Base-by-base conservation (phyloP, 352 stramenopile species). In the Phytophthora boehmeriae region DNA sequence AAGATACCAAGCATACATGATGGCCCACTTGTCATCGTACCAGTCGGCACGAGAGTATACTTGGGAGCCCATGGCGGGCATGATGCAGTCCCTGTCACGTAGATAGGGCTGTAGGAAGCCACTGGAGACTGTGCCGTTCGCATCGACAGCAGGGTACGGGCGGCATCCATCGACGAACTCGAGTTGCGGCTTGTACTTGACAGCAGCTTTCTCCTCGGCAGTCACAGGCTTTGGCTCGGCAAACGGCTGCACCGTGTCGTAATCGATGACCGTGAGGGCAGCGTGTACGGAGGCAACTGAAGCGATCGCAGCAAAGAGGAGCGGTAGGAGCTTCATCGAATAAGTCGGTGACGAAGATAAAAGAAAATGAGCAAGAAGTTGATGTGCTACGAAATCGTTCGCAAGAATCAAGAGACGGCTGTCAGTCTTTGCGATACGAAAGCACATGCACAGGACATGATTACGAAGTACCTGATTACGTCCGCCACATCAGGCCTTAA, bases 1-100 rank as follows among this genome's bases (percentile, higher is more conserved):
- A 58, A 78, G 76, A 61, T 76, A 80, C 51, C 52, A 68, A n/a
- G 59, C 38, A 52, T 58, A 68, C 59, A 68, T 68, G 28, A 54
- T 67, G 14, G 52, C 72, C 54, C 55, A 75, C 20, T 61, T 55
- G 36, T 56, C 54, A 14, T 67, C 54, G 49, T 66, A 70, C 45
- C 32, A 47, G 11, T 27, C 46, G 11, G 66, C 56, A 10, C 66
- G 62, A 14, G 61, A 51, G 30, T 75, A 75, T n/a, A 74, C 49
- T 30, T 74, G 66, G 5, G 60, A 60, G n/a, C 66, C 66, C 39
- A 59, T 42, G n/a, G 20, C 19, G 11, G 63, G 66, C 11, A 56
- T 56, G 25, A 42, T 35, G 38, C 66, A 75, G n/a, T 62, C 61
- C 22, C 57, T n/a, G n/a, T n/a, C n/a, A n/a, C n/a, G n/a, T n/a